Conservation (phyloP, 1,284 basidiomycete species). For the Termitomyces sp. region DNA sequence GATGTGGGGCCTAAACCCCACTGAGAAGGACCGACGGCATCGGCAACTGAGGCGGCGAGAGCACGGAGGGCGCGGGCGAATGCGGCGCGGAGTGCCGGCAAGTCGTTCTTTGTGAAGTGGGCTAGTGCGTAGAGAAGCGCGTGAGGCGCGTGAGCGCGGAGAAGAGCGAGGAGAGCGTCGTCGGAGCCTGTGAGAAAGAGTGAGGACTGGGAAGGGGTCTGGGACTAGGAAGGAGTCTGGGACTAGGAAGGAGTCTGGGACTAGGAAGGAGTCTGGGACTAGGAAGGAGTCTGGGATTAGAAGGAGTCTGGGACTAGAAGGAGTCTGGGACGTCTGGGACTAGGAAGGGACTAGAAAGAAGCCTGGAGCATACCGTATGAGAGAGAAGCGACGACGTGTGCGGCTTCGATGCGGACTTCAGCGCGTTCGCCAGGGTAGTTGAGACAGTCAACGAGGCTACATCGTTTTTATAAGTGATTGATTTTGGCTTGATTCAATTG, state of each 20-base stretch:
- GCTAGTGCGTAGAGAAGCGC: slow-evolving; percentile 56
- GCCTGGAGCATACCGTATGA: slow-evolving; percentile 47
- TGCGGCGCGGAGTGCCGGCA: slow-evolving; percentile 44
- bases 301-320: background rate
- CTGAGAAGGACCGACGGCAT: slow-evolving; percentile 58
- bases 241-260: too few species aligned
- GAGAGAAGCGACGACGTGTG: slow-evolving; percentile 67
- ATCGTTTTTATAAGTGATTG: background rate
- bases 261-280: background rate
- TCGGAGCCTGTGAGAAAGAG: slow-evolving; percentile 42
- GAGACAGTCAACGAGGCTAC: slow-evolving; percentile 53
- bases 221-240: background rate
- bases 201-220: background rate
- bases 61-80: slow-evolving; percentile 58
- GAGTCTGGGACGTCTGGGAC: background rate
- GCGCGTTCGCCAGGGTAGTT: slow-evolving; percentile 36
- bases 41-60: slow-evolving; percentile 51
- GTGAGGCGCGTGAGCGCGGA: slow-evolving; percentile 48
- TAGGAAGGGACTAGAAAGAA: background rate
- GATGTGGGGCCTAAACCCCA: slow-evolving; percentile 54
- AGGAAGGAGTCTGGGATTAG: background rate
- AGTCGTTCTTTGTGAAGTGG: slow-evolving; percentile 33
- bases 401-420: slow-evolving; percentile 59
- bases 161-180: slow-evolving; percentile 51
- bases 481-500: slow-evolving; percentile 7